Base-by-base conservation (phyloP, 140 eudicot genomes). In the Stevia rebaudiana region DNA sequence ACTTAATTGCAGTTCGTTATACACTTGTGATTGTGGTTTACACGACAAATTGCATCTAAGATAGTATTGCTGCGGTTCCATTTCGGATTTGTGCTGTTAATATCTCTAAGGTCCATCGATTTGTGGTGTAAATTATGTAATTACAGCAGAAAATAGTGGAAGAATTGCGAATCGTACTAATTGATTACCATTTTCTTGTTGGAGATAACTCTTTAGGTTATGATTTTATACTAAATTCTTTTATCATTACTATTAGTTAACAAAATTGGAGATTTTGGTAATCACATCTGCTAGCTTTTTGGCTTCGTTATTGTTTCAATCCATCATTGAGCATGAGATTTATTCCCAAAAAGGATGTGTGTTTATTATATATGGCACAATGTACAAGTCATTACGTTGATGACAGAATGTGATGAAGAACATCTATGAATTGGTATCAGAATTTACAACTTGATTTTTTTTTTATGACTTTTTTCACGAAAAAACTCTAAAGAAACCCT, bases 1-100 rank as follows among this genome's bases (percentile, higher is more conserved):
- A 65, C 73, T 23, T 56, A 55, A 44, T 33, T 56, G 13, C 48
- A 47, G 46, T 11, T 57, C 35, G 42, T 43, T 19, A 50, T 56
- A 22, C 56, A 44, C 16, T 63, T 25, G 6, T 11, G 51, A 52
- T 39, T 12, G 63, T 50, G 37, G 35, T 61, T 36, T 12, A 12
- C 10, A 16, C 36, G 40, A 40, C 28, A 48, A 62, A 41, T 51
- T 62, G 30, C 65, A 23, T 61, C 44, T 53, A 61, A 36, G 40
- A 70, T 47, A 47, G 39, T 23, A 25, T 22, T 22, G 15, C 44
- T 24, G 37, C 12, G 22, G 48, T 44, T 69, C 23, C 3, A 0
- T 36, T 36, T 36, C 8, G 9, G 65, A 46, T 58, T 47, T 59
- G 23, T 61, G 63, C 7, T 36, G 36, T 36, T 61, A 31, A 50